A percentile compares a stretch with the other conserved stretches of the same genome.
Conservation (phyloP, 2,329 filamentous ascomycete genomes). For the Sarocladium oryzae region DNA sequence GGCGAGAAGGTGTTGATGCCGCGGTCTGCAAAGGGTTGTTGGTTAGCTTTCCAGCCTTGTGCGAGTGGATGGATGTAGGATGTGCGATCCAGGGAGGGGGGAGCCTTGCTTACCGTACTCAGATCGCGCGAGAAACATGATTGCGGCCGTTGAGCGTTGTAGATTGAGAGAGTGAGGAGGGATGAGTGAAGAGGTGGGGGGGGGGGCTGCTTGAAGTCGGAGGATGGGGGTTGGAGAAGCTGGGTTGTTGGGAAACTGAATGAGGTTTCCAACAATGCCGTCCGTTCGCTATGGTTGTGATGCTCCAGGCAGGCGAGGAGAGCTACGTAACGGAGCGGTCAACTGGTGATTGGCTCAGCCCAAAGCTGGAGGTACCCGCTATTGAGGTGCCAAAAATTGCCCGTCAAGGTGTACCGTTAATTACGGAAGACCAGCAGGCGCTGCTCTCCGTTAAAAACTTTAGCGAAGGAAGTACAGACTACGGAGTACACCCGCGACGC, state of each 20-base stretch:
- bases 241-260: no score
- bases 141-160: conserved; percentile 36
- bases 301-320: conserved; percentile 9
- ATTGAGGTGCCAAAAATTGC: no score
- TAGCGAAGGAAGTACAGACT: no score
- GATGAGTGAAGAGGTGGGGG: not conserved
- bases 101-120: conserved; percentile 89
- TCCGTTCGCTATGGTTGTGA: no score
- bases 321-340: conserved; percentile 18
- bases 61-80: no score
- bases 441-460: not conserved
- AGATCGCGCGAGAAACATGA: conserved; percentile 99
- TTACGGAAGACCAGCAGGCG: not conserved
- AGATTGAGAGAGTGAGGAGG: no score
- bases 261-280: no score
- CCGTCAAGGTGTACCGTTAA: not conserved
- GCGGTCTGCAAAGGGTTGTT: conserved; percentile 59
- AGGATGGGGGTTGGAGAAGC: not conserved
- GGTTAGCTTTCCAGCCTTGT: no score
- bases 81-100: no score
- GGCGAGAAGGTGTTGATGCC: conserved; percentile 99
- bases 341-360: not conserved
- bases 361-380: no score
- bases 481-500: no score
- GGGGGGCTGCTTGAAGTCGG: not conserved